Base-by-base conservation (phyloP, 164 flowering plant genomes). In the Stephania japonica region DNA sequence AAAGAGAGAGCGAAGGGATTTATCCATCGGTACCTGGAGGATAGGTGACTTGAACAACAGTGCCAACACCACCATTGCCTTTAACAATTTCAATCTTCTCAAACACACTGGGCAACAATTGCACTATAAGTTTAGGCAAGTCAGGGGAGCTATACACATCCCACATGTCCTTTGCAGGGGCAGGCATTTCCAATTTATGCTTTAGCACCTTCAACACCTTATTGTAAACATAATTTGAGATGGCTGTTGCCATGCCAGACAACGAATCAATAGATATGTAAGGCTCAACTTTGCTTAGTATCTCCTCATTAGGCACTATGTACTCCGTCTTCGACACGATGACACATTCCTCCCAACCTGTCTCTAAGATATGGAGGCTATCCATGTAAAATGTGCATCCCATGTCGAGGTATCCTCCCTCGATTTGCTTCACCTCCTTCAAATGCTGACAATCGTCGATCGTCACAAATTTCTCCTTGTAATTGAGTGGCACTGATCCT, bases 401-500 rank as follows among this genome's bases (percentile, higher is more conserved):
- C 63, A 69, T 19, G 19, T 70, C 77, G 0, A 75, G 21, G 11
- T 44, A 70, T 63, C 73, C 69, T 61, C 73, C 73, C 70, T 70
- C 69, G 10, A 69, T 75, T n/a, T 75, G 77, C 2, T 6, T 42
- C 0, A 69, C 69, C 18, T 61, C 72, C 23, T 69, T 69, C 7
- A 61, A 6, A 19, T 38, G 77, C 41, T 13, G 64, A 7, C 38
- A 4, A 19, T 75, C 27, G 49, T 75, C 73, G 2, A 75, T 27
- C 24, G 53, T 75, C 69, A 70, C 71, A 64, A 63, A 70, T 32
- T 75, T 64, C 32, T 75, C 77, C 25, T 69, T 69, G 69, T 67
- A 70, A 11, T 38, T 44, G 6, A 44, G 64, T 21, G 73, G 69
- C 26, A 11, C 64, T 5, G 65, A 27, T 21, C 75, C 75, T 73